Evolutionary conservation across 148 eudicot species (phyloP).

Genomic region (Nepenthes mirabilis): DNA sequence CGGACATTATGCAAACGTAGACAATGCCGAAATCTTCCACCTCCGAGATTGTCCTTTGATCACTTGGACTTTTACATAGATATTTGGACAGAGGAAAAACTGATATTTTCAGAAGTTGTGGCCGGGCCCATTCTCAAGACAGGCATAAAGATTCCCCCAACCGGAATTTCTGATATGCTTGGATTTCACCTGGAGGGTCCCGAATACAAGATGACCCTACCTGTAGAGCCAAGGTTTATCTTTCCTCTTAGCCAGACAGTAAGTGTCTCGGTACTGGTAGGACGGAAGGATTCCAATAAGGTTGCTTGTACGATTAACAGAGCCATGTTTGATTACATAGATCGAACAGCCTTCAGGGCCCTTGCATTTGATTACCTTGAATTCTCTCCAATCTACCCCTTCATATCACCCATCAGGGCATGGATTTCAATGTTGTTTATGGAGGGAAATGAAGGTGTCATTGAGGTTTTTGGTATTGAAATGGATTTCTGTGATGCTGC

Average conservation of each 20-base stretch:
- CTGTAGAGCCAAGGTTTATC: constrained; percentile 47
- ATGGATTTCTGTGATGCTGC: constrained; percentile 92
- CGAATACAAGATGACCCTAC: constrained; percentile 71
- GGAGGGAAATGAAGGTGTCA: constrained; percentile 39
- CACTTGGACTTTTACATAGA: constrained; percentile 83
- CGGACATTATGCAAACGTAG: constrained; percentile 55
- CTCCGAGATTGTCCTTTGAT: constrained; percentile 62
- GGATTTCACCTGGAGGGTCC: constrained; percentile 42
- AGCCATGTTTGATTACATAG: constrained; percentile 64
- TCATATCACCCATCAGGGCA: constrained; percentile 71
- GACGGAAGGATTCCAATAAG: constrained; percentile 53
- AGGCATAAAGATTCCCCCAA: constrained; percentile 38
- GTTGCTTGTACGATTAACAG: constrained; percentile 56
- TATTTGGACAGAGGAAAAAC: constrained; percentile 58
- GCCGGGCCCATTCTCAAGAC: constrained; percentile 50
- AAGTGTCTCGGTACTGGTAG: constrained; percentile 65
- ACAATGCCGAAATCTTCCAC: constrained; percentile 25
- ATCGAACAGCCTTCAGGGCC: constrained; percentile 66
- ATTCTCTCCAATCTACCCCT: constrained; percentile 64
- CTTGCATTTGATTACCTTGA: constrained; percentile 81
- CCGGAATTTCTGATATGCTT: constrained; percentile 49
- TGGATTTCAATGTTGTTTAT: constrained; percentile 77
- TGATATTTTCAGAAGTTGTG: constrained; percentile 60
- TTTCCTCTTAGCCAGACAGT: constrained; percentile 42
- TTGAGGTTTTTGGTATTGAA: constrained; percentile 75